Evolutionary conservation across 352 stramenopile genomes (phyloP), one percentile per base, ranked within the genome.

Genomic region (Pythium phragmiticola): DNA sequence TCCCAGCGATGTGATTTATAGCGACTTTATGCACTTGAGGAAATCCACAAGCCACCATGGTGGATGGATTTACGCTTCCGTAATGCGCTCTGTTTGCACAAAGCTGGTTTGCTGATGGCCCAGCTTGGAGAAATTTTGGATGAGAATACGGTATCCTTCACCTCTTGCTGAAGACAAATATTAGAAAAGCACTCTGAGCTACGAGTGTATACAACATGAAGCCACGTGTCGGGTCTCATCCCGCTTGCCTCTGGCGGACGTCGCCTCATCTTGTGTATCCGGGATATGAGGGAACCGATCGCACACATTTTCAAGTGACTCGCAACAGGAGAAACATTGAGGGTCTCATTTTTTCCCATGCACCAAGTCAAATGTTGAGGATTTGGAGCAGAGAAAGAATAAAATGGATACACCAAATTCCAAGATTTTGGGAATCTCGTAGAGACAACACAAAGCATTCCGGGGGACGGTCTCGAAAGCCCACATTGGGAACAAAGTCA

Each of bases 401-500:
- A 16, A 46, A 21, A 21, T 26, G 8, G 28, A 28, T 23, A 56
- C 21, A 56, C 34, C 28, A 14, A 56, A 42, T 56, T 28, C 49
- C 8, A 56, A 56, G 8, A 56, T 56, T 56, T 56, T 26, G 12
- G 49, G 49, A 56, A 56, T 56, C 49, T 56, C 34, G 9, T 21
- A 13, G 16, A 13, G 21, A 43, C 49, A 56, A 56, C 46, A 41
- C 14, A 30, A 41, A 37, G 11, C 12, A 36, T 7, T 34, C 26
- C 34, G 34, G 34, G 34, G 34, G 34, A 28, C 23, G 23, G 46
- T 19, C 16, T 26, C 48, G 6, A 9, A 16, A 26, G 26, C 39
- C n/a, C 49, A 26, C 39, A 42, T 51, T 1, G 34, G 34, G 33
- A 43, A 54, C 56, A 54, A 28, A 28, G 43, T n/a, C 43, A 49